Evolutionary conservation across 352 stramenopile genomes (phyloP), one percentile per base, ranked within the genome.

Genomic region (Pythium utonaiense): DNA sequence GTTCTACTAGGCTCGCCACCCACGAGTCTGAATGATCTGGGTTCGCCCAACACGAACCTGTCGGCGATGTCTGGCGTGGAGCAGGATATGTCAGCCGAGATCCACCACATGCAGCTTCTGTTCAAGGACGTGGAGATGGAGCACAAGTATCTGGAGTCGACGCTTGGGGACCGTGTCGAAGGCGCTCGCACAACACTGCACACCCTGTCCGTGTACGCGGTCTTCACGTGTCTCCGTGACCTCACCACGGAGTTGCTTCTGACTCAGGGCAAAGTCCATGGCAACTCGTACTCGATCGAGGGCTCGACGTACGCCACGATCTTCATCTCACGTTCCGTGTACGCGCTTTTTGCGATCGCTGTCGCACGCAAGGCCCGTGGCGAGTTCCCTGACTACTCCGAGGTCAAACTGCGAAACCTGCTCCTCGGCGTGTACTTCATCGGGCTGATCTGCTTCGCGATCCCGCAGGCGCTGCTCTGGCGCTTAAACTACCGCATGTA

Each of bases 71-170:
- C 72, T 17, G 69, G 66, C 5, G 63, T 88, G 1, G 76, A 94
- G 51, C 70, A 75, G 34, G 68, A 84, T 22, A 92, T 94, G 83
- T 63, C 84, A 1, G 63, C 70, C 0, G 78, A 92, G 62, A 90
- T 91, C 40, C 71, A 83, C 13, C 34, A 73, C 13, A 54, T 80
- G 45, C 74, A 84, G 42, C 65, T 94, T 56, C 66, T 71, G 24
- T 94, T 94, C 58, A 73, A 83, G 25, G 74, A 92, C 10, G 57
- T 66, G 0, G 78, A 88, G 1, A 91, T 91, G 77, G 85, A 94
- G 56, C 67, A 76, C 50, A 89, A 80, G 47, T 94, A 87, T 28
- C 66, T 91, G 6, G 78, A 91, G 13, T 78, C 52, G 6, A 94
- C 85, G 14, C 53, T 91, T 0, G 60, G 60, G 0, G 75, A 85